Evolutionary conservation across 2,329 filamentous ascomycete species (phyloP).

Genomic region (Didymella pomorum): DNA sequence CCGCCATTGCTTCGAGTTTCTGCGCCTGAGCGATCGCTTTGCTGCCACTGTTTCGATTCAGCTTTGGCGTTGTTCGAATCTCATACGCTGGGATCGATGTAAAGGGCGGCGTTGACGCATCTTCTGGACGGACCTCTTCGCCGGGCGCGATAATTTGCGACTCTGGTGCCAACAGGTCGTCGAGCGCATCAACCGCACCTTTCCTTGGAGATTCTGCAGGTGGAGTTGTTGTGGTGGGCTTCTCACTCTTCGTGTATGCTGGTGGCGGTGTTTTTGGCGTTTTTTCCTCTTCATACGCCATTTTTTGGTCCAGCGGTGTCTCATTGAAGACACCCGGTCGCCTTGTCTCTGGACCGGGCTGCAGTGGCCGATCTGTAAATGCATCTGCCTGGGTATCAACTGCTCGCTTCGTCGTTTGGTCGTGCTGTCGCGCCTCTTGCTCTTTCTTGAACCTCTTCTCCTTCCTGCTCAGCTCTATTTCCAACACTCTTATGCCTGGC

Average conservation of each 20-base stretch:
- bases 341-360: neutral
- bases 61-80: neutral
- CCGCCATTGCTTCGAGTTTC: neutral
- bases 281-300: neutral
- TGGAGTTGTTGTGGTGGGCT: neutral
- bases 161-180: neutral
- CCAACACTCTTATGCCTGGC: constrained; percentile 60
- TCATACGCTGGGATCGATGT: neutral
- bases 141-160: neutral
- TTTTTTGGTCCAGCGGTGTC: neutral
- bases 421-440: neutral
- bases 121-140: neutral
- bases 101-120: neutral
- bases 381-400: neutral
- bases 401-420: neutral
- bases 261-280: neutral
- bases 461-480: constrained; percentile 62
- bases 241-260: neutral
- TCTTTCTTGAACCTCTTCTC: constrained; percentile 54
- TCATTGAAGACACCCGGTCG: neutral
- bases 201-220: neutral
- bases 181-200: neutral
- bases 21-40: neutral
- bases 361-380: neutral
- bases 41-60: neutral